Percentiles rank a stretch among this genome's conserved stretches.
Conservation (phyloP, 1,139 yeast species). For the Candida sp. region DNA sequence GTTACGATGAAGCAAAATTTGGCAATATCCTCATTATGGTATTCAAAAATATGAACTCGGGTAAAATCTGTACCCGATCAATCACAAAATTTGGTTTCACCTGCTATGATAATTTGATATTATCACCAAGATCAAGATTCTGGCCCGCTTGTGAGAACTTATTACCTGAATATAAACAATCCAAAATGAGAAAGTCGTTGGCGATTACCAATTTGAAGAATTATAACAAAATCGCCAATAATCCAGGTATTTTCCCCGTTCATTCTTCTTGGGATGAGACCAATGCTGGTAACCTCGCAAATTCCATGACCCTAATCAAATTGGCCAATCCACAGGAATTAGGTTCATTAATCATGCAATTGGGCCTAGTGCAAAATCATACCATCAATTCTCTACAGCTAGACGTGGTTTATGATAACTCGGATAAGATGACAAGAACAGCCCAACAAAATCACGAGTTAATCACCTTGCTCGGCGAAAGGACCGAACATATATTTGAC, state of each 20-base stretch:
- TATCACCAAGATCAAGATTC: conserved; percentile 62
- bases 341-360: conserved; percentile 45
- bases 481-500: conserved; percentile 83
- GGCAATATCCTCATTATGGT: conserved; percentile 54
- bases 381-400: conserved; percentile 52
- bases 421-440: conserved; percentile 24
- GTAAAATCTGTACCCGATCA: conserved; percentile 55
- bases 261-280: conserved; percentile 63
- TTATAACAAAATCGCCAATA: conserved; percentile 51
- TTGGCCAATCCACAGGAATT: conserved; percentile 51
- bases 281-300: conserved; percentile 72
- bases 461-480: conserved; percentile 77
- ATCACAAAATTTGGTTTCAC: conserved; percentile 71
- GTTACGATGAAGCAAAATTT: conserved; percentile 48
- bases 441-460: conserved; percentile 68
- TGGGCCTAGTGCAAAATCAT: conserved; percentile 64
- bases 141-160: conserved; percentile 80
- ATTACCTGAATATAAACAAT: conserved; percentile 41
- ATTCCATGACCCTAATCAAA: conserved; percentile 50
- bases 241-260: conserved; percentile 19
- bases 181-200: conserved; percentile 68
- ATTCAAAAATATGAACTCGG: conserved; percentile 43
- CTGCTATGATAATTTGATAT: conserved; percentile 56
- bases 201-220: conserved; percentile 74
- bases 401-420: conserved; percentile 70